Percentiles rank a stretch among this genome's conserved stretches.
Evolutionary conservation across 257 asterid genomes (phyloP).

Genomic region (Linderniella brevidens): DNA sequence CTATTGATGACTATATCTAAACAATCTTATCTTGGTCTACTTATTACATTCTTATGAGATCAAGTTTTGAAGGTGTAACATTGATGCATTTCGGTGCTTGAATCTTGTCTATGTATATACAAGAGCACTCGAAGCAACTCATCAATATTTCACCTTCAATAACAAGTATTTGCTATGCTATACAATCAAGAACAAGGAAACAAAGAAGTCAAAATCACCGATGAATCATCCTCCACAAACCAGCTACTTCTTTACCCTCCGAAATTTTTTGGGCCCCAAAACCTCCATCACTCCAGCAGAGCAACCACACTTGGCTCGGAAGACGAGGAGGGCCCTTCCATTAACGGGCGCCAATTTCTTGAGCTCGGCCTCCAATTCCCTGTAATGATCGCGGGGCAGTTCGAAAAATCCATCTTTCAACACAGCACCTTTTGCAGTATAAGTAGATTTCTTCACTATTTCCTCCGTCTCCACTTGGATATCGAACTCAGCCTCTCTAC

Average conservation of each 20-base stretch:
- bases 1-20: too few relatives aligned
- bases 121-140: too few relatives aligned
- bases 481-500: constrained; percentile 78
- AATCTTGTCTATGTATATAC: too few relatives aligned
- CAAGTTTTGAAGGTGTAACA: too few relatives aligned
- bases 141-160: too few relatives aligned
- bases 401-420: constrained; percentile 54
- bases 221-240: too few relatives aligned
- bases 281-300: constrained; percentile 83
- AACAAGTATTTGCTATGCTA: too few relatives aligned
- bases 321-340: constrained; percentile 78
- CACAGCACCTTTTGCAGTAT: constrained; percentile 15
- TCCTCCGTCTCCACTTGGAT: constrained; percentile 80
- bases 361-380: constrained; percentile 84
- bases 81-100: too few relatives aligned
- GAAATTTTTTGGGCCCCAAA: constrained; percentile 48
- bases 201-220: too few relatives aligned
- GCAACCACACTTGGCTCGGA: constrained; percentile 87
- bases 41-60: too few relatives aligned
- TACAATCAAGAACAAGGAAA: too few relatives aligned
- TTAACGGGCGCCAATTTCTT: constrained; percentile 93
- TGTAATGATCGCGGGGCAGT: constrained; percentile 67
- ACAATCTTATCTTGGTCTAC: too few relatives aligned
- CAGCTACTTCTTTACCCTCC: constrained; percentile 61
- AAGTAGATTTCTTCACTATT: constrained; percentile 32